Conservation (phyloP, 805 yeast species). For the Saccharomycopsis malanga region DNA sequence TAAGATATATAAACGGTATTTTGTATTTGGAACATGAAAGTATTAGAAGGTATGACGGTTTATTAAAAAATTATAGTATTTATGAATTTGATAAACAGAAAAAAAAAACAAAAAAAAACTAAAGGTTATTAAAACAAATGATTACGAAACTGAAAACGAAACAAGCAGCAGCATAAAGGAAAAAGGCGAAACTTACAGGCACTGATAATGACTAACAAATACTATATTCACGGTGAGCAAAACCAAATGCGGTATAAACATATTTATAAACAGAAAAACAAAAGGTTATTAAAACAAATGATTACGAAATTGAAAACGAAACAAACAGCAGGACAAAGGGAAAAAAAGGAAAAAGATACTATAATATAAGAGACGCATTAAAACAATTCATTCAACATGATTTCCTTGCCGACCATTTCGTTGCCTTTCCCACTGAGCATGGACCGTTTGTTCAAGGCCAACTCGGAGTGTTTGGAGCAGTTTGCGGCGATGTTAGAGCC, state of each 20-base stretch:
- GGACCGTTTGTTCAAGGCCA: neutral
- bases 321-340: neutral
- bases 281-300: neutral
- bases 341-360: neutral
- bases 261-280: neutral
- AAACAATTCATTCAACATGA: slow-evolving; percentile 4
- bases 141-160: too few relatives aligned
- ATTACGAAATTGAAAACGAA: too few relatives aligned
- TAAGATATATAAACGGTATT: too few relatives aligned
- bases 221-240: too few relatives aligned
- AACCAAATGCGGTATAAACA: neutral
- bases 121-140: neutral
- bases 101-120: too few relatives aligned
- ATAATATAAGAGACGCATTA: neutral
- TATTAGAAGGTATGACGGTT: too few relatives aligned
- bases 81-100: too few relatives aligned
- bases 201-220: too few relatives aligned
- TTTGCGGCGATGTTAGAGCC: neutral
- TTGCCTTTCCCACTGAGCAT: neutral
- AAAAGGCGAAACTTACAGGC: neutral
- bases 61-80: too few relatives aligned
- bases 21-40: too few relatives aligned
- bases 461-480: too few relatives aligned
- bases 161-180: neutral
- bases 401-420: slow-evolving; percentile 2